Evolutionary conservation across 331 rosid genomes (phyloP), one percentile per base, ranked within the genome.

Genomic region (Spiraea crenata): DNA sequence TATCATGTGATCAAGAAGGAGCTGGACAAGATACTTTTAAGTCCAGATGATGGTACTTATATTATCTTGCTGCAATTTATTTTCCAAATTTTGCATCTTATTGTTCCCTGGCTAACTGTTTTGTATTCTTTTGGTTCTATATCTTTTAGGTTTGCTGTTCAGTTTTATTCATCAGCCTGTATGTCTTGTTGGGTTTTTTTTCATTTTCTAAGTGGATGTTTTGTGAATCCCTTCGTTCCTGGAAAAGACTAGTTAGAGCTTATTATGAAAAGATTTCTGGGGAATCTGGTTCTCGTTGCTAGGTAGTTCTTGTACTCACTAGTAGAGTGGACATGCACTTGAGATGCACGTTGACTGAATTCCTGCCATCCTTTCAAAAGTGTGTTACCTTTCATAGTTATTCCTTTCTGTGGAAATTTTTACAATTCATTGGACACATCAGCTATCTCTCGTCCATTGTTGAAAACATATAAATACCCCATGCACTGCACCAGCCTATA

Each of bases 1-100:
- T 91, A 86, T 69, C 34, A 11, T 44, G 98, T 86, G 72, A 83
- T 95, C 52, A 65, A 79, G 82, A 79, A 71, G 70, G 85, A 88
- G 73, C 74, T 95, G 80, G 82, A 86, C 45, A 58, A 85, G 45
- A 66, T 87, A 67, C 76, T 91, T 69, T 74, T 69, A 76, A 83
- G 85, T 69, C 31, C 31, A 25, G 31, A 25, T 25, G 31, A 65
- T 3, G 99, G 99, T 95, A 91, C 51, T 51, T 4, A 42, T 39
- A 17, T 78, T 42, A 67, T 34, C 45, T 37, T 5, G 7, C 55
- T 25, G 17, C 44, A 71, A 58, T 40, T 68, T 72, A 15, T 9
- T 41, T 35, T 20, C 65, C 65, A 48, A 44, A 35, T 34, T 70
- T 70, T 60, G 45, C 14, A 35, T 38, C n/a, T 40, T 38, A 4